Evolutionary conservation across 179 eudicot genomes (phyloP), one percentile per base, ranked within the genome.

Genomic region (Dionaea muscipula): DNA sequence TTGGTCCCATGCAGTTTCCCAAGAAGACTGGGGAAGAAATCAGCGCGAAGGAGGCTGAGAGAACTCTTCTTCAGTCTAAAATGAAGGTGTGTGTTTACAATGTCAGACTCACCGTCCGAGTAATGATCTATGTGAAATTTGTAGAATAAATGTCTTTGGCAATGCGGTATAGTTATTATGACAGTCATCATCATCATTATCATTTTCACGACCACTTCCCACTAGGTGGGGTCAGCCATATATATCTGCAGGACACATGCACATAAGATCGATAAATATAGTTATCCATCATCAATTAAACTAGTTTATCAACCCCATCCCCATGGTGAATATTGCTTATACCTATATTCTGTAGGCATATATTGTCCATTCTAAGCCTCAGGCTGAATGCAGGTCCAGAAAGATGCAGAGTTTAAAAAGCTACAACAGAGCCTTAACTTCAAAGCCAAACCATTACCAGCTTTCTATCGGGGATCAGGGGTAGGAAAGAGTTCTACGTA

Each of bases 21-120:
- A 51, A 51, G 57, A 61, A 40, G 57, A 14, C 53, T 17, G 57
- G 40, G 39, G 57, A 25, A 15, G 49, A 49, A 26, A 40, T 44
- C 50, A 28, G 39, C 7, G 19, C 19, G 21, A 61, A 51, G 38
- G 40, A 53, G 35, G 50, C 28, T 17, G 65, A n/a, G 20, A 26
- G 22, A 26, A 26, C 39, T 26, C 57, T 12, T 50, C 40, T 39
- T 51, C 40, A 25, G 39, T 26, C 37, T 39, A 61, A 26, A 25
- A 19, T 21, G 18, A 26, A 61, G 65, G 65, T 61, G 41, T n/a
- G n/a, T 19, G n/a, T 27, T n/a, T 3, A 17, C 28, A 20, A 9
- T 21, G 27, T 48, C 16, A 4, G 5, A 31, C 5, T 31, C 28
- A 20, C 12, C 4, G 27, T 48, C 16, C 10, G 5, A 31, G 10